Conservation (phyloP, 1,284 basidiomycete genomes). For the Ustilago loliicola region DNA sequence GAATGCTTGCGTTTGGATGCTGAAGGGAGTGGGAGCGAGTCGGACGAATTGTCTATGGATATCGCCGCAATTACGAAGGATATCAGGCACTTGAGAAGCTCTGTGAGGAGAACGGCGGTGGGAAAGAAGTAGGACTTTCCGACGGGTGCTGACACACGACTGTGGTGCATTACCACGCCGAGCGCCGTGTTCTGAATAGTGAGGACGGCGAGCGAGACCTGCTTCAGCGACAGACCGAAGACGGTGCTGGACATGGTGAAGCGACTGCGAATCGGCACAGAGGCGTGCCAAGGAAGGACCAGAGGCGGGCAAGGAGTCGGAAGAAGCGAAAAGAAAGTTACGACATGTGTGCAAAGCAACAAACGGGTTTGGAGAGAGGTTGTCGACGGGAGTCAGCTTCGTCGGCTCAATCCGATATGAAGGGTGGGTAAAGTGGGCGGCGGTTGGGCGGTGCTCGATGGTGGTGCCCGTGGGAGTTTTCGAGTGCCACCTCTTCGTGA, state of each 20-base stretch:
- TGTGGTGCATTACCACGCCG: constrained; percentile 72
- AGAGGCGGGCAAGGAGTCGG: not conserved
- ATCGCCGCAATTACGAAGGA: constrained; percentile 79
- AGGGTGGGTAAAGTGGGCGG: not conserved
- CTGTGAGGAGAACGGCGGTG: constrained; percentile 90
- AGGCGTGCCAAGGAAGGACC: constrained; percentile 11
- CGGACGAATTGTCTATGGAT: constrained; percentile 22
- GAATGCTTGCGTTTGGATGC: constrained; percentile 21
- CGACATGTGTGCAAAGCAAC: constrained; percentile 18
- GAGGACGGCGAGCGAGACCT: constrained; percentile 83
- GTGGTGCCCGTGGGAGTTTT: not conserved
- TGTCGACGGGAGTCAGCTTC: not conserved
- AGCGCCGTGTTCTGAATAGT: constrained; percentile 82
- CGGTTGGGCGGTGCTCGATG: not conserved
- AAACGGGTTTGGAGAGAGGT: not conserved
- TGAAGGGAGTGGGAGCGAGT: constrained; percentile 37
- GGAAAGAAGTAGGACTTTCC: constrained; percentile 87
- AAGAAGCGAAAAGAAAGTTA: constrained; percentile 2
- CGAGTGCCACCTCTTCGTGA: not conserved
- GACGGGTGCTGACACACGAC: constrained; percentile 80
- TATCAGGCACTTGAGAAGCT: constrained; percentile 89
- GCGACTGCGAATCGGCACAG: not conserved
- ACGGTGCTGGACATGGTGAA: constrained; percentile 28
- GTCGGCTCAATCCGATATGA: constrained; percentile 3
- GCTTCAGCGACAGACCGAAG: constrained; percentile 49